These are phyloP conservation scores for Candolleomyces efflorescens DNA, from an alignment of 768 basidiomycete genomes.

Conservation along the genomic window DNA sequence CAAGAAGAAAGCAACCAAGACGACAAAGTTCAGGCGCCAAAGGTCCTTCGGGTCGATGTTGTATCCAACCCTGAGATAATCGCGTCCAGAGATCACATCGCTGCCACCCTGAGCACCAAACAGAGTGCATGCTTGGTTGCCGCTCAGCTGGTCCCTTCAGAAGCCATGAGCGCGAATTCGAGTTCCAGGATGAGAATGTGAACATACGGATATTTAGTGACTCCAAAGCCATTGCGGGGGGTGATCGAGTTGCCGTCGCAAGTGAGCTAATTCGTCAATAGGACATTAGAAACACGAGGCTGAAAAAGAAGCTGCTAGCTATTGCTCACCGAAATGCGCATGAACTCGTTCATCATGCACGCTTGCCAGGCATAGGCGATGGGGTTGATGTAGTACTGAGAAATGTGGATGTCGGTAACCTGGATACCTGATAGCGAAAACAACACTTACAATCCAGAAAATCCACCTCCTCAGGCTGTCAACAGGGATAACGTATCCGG, in stretches of 20 bases:
- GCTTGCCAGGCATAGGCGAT: constrained; percentile 74
- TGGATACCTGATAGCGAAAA: neutral
- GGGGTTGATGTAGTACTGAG: constrained; percentile 75
- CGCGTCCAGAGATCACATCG: constrained; percentile 47
- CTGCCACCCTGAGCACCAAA: constrained; percentile 60
- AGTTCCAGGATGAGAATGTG: constrained; percentile 1
- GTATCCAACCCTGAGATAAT: constrained; percentile 60
- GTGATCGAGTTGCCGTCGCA: constrained; percentile 66
- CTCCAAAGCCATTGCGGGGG: constrained; percentile 57
- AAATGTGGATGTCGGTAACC: neutral
- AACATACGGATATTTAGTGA: constrained; percentile 56
- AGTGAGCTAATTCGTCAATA: constrained; percentile 32
- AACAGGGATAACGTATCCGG: constrained; percentile 66
- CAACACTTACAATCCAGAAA: constrained; percentile 70
- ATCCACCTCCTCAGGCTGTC: constrained; percentile 75
- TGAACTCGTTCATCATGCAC: constrained; percentile 85
- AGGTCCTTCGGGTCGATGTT: constrained; percentile 45
- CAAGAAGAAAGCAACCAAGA: constrained; percentile 66
- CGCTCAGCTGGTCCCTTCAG: constrained; percentile 43
- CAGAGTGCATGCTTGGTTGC: constrained; percentile 77
- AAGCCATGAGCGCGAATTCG: neutral
- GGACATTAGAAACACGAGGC: neutral
- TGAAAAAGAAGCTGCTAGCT: constrained; percentile 6
- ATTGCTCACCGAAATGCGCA: constrained; percentile 52
- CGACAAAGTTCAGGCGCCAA: constrained; percentile 67